Conservation (phyloP, 441 rosid species). For the Brassica balearica region DNA sequence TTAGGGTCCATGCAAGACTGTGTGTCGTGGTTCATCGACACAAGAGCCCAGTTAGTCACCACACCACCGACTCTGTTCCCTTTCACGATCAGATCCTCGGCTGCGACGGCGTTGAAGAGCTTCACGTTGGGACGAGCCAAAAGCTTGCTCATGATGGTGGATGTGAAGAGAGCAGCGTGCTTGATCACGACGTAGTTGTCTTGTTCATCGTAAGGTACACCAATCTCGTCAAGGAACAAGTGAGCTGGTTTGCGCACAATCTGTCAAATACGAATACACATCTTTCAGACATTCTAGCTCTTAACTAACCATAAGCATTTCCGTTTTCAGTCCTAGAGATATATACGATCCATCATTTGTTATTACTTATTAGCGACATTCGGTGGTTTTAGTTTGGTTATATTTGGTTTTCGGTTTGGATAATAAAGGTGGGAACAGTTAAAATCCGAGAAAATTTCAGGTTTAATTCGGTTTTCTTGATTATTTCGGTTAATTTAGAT, state of each 20-base stretch:
- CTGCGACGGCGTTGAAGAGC: constrained; percentile 90
- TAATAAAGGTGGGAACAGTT: neutral
- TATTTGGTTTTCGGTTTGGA: no score
- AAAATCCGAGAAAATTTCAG: neutral
- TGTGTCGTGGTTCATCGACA: constrained; percentile 87
- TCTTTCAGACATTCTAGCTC: neutral
- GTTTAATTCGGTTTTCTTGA: neutral
- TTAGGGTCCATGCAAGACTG: constrained; percentile 97
- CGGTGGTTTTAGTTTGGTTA: no score
- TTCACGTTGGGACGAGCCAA: constrained; percentile 87
- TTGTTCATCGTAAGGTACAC: constrained; percentile 77
- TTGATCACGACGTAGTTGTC: constrained; percentile 84
- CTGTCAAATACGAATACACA: constrained; percentile 40
- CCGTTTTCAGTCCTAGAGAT: neutral
- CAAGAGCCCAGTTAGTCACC: constrained; percentile 93
- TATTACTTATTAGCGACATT: no score
- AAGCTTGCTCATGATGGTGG: constrained; percentile 95
- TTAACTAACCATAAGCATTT: neutral
- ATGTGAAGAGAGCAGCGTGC: constrained; percentile 89
- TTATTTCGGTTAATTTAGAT: neutral
- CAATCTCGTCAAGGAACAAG: constrained; percentile 75
- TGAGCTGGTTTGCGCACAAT: constrained; percentile 93
- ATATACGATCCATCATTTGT: no score
- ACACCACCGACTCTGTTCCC: constrained; percentile 71
- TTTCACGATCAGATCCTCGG: constrained; percentile 87